Base-by-base conservation (phyloP, 2,329 filamentous ascomycete species). In the Ambrosiella cleistominuta region DNA sequence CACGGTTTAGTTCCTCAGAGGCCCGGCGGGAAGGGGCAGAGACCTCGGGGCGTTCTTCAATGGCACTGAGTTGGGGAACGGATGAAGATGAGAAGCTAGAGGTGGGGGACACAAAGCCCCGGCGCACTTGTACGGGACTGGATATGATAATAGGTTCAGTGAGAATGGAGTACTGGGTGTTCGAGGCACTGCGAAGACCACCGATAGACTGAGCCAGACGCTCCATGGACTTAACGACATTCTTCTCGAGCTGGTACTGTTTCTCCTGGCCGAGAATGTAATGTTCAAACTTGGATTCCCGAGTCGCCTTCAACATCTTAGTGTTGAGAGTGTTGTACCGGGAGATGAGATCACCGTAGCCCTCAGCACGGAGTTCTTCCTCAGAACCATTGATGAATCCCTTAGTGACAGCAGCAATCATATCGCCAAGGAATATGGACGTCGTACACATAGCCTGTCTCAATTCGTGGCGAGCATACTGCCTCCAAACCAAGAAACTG, bases 241-340 rank as follows among this genome's bases (percentile, higher is more conserved):
- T 82, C 63, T 84, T 83, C 65, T 96, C 87, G 2, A 94, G 76
- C 42, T 78, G 76, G 67, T 94, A 94, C 62, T 91, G 78, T 58
- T 77, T 78, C 67, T 95, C 90, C 2, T 80, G 83, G 1, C 91
- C 91, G 3, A 88, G 69, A 1, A 90, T 72, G 65, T 87, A 95
- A 66, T 95, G 87, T 68, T 97, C 91, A 60, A 88, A 83, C 67
- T 91, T 95, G 12, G 90, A 86, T 68, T 97, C 91, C 62, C 81
- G 80, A 11, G 95, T 74, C 61, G 87, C 84, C 66, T 85, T 87
- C 56, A 85, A 81, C 67, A 96, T 82, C 40, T 80, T 76, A 12
- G 77, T 74, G 44, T 58, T 61, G 13, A 57, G 57, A 2, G 57
- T 55, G 49, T 58, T 59, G 38, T 59, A 59, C 13, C 57, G 57